phyloP scores from a whole-genome alignment of 306 rosid genomes.

The Mucuna pruriens region DNA sequence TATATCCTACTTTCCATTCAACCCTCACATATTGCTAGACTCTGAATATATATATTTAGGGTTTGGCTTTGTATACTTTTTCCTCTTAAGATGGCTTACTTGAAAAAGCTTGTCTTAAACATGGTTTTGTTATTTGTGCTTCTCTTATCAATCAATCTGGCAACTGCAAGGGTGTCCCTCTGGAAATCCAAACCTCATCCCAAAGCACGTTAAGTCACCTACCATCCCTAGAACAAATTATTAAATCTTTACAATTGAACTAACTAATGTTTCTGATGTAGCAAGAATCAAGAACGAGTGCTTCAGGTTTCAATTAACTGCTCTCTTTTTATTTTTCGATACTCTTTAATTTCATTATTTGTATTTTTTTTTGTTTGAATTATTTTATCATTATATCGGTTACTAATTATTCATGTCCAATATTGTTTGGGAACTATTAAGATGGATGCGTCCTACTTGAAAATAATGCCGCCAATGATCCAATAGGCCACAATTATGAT shows the following conservation, averaged over 20 bases:
- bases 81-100: not conserved
- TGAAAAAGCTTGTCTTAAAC: not conserved
- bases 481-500: not conserved
- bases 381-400: not conserved
- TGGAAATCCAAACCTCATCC: not conserved
- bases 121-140: not conserved
- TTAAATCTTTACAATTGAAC: not conserved
- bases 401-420: not conserved
- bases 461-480: not conserved
- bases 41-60: not conserved
- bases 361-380: not conserved
- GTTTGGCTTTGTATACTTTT: not conserved
- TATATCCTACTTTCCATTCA: too few relatives aligned
- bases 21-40: not conserved
- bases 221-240: not conserved
- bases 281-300: not conserved
- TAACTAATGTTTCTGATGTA: not conserved
- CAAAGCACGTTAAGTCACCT: not conserved
- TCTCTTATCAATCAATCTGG: constrained; percentile 8
- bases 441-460: not conserved
- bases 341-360: too few relatives aligned
- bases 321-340: not conserved
- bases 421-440: not conserved
- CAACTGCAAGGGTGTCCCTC: not conserved
- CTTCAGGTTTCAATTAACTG: not conserved